Base-by-base conservation (phyloP, 352 stramenopile genomes). In the Plasmopara muralis region DNA sequence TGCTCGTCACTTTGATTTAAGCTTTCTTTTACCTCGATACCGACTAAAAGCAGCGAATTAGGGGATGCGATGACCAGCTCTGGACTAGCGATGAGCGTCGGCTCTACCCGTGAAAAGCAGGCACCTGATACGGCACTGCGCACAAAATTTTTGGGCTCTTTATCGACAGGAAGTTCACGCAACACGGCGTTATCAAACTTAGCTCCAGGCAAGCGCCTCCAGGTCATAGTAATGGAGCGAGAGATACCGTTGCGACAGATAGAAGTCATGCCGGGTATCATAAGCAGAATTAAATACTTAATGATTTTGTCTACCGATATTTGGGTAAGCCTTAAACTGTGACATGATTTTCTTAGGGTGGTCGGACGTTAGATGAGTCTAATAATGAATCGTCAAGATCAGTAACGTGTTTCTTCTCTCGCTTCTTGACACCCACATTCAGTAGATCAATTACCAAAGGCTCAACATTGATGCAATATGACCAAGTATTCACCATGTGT, bases 121-220 rank as follows among this genome's bases (percentile, higher is more conserved):
- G 80, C 78, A 25, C 72, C 61, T 1, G 55, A 46, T 13, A 89
- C 75, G 37, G 61, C 58, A 35, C 49, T 66, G 6, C 77, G 75
- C 54, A 87, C 72, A 16, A 66, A 66, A 59, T 83, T 80, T 38
- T 72, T 53, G 12, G 62, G 48, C 53, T 85, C 74, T 1, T 55
- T 29, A 47, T 89, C 80, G 12, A 91, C 47, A 2, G 80, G 75
- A 45, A 91, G 61, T 29, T 79, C 72, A 6, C 76, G 74, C 40
- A 89, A 63, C 52, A 83, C 74, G 8, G 66, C 53, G 50, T 85
- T 91, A 60, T 89, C 76, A 45, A 87, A 83, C 34, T 12, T 50
- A 8, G 54, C 50, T 29, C 50, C 44, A 2, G 63, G 66, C 6
- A 64, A 13, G 35, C 61, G 64, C 42, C 68, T 70, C 79, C 79